A percentile compares a stretch with the other conserved stretches of the same genome.
phyloP scores from a whole-genome alignment of 1,284 basidiomycete genomes.

The Ceratobasidium papillatum region DNA sequence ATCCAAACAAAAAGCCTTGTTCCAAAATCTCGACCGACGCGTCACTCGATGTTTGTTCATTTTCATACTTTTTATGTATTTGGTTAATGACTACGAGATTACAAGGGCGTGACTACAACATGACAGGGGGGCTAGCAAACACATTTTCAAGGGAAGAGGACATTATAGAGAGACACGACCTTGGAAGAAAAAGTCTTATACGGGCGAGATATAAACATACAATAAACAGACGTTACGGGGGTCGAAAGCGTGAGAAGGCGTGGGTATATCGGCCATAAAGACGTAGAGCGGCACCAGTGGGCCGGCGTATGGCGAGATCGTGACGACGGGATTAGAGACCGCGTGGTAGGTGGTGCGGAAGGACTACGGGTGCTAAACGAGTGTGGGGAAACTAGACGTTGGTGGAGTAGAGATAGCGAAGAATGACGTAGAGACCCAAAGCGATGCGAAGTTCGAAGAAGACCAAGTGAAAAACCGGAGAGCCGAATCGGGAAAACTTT shows the following conservation, averaged over 20 bases:
- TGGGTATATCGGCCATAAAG: slow-evolving; percentile 10
- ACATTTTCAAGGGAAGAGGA: not conserved
- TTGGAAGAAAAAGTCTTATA: slow-evolving; percentile 9
- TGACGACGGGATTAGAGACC: not conserved
- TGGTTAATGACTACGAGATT: not conserved
- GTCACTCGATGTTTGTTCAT: slow-evolving; percentile 1
- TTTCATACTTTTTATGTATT: not conserved
- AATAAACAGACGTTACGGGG: slow-evolving; percentile 18
- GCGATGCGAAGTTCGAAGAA: not conserved
- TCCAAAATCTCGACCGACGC: not conserved
- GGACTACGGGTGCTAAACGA: not conserved
- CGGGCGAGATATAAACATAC: not conserved
- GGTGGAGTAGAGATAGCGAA: slow-evolving; percentile 18
- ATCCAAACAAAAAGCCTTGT: slow-evolving; percentile 3
- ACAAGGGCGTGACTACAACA: slow-evolving; percentile 22
- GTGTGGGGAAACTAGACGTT: slow-evolving; percentile 20
- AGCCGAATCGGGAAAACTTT: slow-evolving; percentile 14
- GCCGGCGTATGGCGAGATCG: not conserved
- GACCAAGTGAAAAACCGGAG: not conserved
- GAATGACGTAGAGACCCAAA: slow-evolving; percentile 13
- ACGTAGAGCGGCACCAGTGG: not conserved
- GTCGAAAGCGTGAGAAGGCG: not conserved
- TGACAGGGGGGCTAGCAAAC: not conserved
- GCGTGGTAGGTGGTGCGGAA: not conserved
- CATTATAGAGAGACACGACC: not conserved